Base-by-base conservation (phyloP, 2,329 filamentous ascomycete genomes). In the Juglanconis juglandina region DNA sequence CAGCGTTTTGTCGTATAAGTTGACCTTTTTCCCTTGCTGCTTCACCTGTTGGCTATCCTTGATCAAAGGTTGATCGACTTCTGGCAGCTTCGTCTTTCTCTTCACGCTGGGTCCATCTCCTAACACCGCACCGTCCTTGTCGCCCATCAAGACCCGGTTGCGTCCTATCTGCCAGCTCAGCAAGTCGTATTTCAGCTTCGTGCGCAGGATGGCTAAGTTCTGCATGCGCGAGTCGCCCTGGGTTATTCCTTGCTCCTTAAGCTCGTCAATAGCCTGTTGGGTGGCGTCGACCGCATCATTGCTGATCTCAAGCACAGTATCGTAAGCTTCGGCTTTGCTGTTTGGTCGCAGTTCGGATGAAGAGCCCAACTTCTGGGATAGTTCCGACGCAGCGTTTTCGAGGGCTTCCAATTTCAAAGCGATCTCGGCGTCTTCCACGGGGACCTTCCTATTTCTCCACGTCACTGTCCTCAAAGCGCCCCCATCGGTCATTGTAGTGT, bases 201-300 rank as follows among this genome's bases (percentile, higher is more conserved):
- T 96, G 63, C 90, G 89, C 3, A 93, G 96, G 61, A 99, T 89
- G 66, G 96, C 93, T 50, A 99, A 79, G 67, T 92, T 88, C 75
- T 99, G 95, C 87, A 99, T 92, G 60, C 92, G 86, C 41, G 86
- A 77, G 70, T 99, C 94, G 59, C 91, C 87, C 71, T 92, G 90
- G 30, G 91, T 84, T 13, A 96, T 85, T 1, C 92, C 90, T 72
- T 99, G 95, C 62, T 84, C 87, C 54, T 86, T 85, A 60, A 97
- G 79, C 72, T 98, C 95, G 66, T 98, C 94, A 62, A 97, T 96
- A 10, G 92, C 92, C 67, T 90, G 87, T 74, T 96, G 96, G 0
- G 93, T 95, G 5, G 92, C 92, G 75, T 99, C 95, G 24, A 94
- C 92, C 3, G 91, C 92, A 71, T 99, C 94, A 74, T 98, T 95